These are phyloP conservation scores for Spizellomyces punctatus DNA, from an alignment of 192 early-diverging fungal genomes.

Conservation along the genomic window DNA sequence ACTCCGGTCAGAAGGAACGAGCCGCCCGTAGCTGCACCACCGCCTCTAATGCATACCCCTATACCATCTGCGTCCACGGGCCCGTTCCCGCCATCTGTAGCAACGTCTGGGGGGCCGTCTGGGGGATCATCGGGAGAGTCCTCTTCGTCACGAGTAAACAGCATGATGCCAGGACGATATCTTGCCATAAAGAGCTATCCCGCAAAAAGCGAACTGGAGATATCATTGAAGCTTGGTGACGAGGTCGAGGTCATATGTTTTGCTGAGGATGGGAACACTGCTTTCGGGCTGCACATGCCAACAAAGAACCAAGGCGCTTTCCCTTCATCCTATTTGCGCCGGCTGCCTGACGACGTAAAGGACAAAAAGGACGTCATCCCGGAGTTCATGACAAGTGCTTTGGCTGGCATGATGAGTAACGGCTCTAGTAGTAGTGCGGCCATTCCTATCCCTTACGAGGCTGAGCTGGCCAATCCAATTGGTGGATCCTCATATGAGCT, in stretches of 20 bases:
- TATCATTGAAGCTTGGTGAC: constrained; percentile 25
- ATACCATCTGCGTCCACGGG: background rate
- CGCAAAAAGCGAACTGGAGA: constrained; percentile 15
- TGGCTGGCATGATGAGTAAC: background rate
- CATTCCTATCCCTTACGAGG: background rate
- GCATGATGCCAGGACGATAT: constrained; percentile 12
- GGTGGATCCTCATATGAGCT: background rate
- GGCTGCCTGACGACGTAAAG: background rate
- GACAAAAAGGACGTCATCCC: background rate
- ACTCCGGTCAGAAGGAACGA: background rate
- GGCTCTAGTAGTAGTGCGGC: background rate
- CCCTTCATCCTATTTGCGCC: constrained; percentile 5
- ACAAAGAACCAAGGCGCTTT: constrained; percentile 23
- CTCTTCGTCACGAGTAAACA: background rate
- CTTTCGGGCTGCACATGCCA: constrained; percentile 9
- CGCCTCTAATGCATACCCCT: background rate
- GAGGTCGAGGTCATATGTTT: constrained; percentile 26
- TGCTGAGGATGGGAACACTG: constrained; percentile 5
- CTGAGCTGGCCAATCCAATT: background rate
- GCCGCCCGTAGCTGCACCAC: background rate
- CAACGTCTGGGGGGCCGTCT: background rate
- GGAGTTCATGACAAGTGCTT: background rate
- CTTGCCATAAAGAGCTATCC: constrained; percentile 14
- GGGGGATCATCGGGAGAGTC: background rate
- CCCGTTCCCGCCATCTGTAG: background rate